A percentile compares a stretch with the other conserved stretches of the same genome.
phyloP scores from a whole-genome alignment of 2,329 filamentous ascomycete genomes.

The Neodidymelliopsis sp. region DNA sequence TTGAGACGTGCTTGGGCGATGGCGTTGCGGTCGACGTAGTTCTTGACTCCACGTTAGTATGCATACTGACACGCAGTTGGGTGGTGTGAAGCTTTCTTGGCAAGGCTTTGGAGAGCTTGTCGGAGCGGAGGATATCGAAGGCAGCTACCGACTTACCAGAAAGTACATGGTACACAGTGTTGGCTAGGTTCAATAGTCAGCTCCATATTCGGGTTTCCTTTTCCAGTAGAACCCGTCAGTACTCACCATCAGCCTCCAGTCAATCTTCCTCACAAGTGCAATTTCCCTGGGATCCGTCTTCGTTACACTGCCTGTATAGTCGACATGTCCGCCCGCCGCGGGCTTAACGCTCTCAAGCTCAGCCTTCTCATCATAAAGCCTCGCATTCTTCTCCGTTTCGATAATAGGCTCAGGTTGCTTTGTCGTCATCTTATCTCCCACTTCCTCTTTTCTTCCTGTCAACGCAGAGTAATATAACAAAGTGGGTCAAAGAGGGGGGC shows the following conservation, averaged over 20 bases:
- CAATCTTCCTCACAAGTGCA: slow-evolving; percentile 43
- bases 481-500: too few relatives aligned
- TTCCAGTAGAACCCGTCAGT: not conserved
- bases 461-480: not conserved
- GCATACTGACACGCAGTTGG: not conserved
- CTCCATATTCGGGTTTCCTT: not conserved
- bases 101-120: slow-evolving; percentile 9
- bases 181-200: too few relatives aligned
- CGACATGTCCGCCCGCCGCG: slow-evolving; percentile 22
- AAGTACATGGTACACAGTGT: slow-evolving; percentile 55
- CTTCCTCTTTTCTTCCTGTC: slow-evolving; percentile 16
- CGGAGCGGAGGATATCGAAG: not conserved
- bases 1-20: slow-evolving; percentile 70
- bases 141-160: slow-evolving; percentile 14
- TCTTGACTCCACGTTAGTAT: slow-evolving; percentile 14
- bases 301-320: slow-evolving; percentile 41
- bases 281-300: slow-evolving; percentile 46
- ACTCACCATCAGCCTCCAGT: slow-evolving; percentile 41
- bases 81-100: slow-evolving; percentile 11
- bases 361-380: slow-evolving; percentile 29
- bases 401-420: slow-evolving; percentile 2
- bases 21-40: slow-evolving; percentile 65
- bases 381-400: slow-evolving; percentile 25
- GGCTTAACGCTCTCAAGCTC: slow-evolving; percentile 27
- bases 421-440: not conserved